Evolutionary conservation across 2,329 filamentous ascomycete genomes (phyloP).

Genomic region (Fusarium dimerum): DNA sequence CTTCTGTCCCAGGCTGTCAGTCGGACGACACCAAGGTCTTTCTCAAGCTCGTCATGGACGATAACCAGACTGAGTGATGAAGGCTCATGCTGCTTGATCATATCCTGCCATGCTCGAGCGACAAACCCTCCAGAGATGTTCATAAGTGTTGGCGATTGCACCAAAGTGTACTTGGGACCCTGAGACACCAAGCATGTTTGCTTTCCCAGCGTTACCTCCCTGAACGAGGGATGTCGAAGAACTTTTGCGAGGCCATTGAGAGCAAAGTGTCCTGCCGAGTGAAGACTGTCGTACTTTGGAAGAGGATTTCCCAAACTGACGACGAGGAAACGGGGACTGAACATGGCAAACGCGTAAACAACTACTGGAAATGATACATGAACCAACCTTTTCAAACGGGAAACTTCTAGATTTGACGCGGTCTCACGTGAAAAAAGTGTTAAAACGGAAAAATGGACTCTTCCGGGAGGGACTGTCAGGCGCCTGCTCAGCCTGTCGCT

Average conservation of each 20-base stretch:
- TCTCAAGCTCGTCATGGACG: slow-evolving; percentile 87
- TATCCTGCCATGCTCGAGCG: slow-evolving; percentile 62
- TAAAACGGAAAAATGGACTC: slow-evolving; percentile 7
- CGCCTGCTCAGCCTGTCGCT: slow-evolving; percentile 23
- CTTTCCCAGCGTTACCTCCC: slow-evolving; percentile 48
- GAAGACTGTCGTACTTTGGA: slow-evolving; percentile 74
- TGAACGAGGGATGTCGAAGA: slow-evolving; percentile 50
- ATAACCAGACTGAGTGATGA: slow-evolving; percentile 62
- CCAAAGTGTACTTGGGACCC: slow-evolving; percentile 61
- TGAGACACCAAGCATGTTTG: slow-evolving; percentile 52
- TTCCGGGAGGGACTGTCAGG: slow-evolving; percentile 6
- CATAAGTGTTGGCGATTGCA: slow-evolving; percentile 79
- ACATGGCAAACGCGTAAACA: slow-evolving; percentile 31
- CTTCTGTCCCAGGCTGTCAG: slow-evolving; percentile 65
- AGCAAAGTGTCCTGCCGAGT: slow-evolving; percentile 83
- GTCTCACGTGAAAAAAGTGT: slow-evolving; percentile 30
- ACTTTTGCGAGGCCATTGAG: slow-evolving; percentile 60
- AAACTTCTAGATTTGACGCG: slow-evolving; percentile 17
- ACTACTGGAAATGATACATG: not conserved
- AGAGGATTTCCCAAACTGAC: slow-evolving; percentile 86
- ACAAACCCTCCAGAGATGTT: slow-evolving; percentile 79
- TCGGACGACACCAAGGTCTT: slow-evolving; percentile 65
- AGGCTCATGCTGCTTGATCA: slow-evolving; percentile 41
- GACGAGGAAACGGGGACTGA: slow-evolving; percentile 65
- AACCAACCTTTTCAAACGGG: slow-evolving; percentile 4